A percentile compares a stretch with the other conserved stretches of the same genome.
Conservation (phyloP, 2,329 filamentous ascomycete species). For the Colletotrichum plurivorum region DNA sequence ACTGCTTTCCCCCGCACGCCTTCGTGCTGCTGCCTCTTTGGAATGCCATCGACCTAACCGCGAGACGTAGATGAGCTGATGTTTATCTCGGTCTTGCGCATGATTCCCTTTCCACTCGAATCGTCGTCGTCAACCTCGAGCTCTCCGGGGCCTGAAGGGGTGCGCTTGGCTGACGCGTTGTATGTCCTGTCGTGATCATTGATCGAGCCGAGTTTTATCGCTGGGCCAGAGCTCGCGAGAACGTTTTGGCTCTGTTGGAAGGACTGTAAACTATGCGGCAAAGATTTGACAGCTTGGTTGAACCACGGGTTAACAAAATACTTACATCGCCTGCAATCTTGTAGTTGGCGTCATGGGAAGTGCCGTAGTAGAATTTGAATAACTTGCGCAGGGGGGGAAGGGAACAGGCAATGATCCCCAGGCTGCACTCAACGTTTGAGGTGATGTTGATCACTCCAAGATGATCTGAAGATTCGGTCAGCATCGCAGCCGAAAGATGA, state of each 20-base stretch:
- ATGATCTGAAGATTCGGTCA: conserved; percentile 5
- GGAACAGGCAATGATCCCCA: conserved; percentile 25
- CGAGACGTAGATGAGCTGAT: conserved; percentile 15
- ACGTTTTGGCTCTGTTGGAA: conserved; percentile 2
- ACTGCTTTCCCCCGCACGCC: too few species aligned
- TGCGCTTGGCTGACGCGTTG: conserved; percentile 5
- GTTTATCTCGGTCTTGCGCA: conserved; percentile 9
- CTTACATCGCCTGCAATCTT: conserved; percentile 17
- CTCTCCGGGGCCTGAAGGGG: background rate
- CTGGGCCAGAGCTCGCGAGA: conserved; percentile 26
- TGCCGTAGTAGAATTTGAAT: conserved; percentile 26
- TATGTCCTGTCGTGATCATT: conserved; percentile 16
- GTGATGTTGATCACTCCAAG: conserved; percentile 23
- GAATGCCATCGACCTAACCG: background rate
- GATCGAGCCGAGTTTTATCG: conserved; percentile 28
- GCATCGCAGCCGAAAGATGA: fast-evolving
- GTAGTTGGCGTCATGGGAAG: conserved; percentile 9
- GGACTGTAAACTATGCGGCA: background rate
- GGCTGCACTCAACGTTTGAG: conserved; percentile 13
- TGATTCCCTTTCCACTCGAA: conserved; percentile 28
- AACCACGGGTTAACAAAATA: background rate
- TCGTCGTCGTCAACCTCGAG: conserved; percentile 23
- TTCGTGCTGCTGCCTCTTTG: background rate
- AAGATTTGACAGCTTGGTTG: too few species aligned
- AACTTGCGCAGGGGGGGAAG: conserved; percentile 15